phyloP scores from a whole-genome alignment of 202 grass and related monocot species.

The Carex arenaria region DNA sequence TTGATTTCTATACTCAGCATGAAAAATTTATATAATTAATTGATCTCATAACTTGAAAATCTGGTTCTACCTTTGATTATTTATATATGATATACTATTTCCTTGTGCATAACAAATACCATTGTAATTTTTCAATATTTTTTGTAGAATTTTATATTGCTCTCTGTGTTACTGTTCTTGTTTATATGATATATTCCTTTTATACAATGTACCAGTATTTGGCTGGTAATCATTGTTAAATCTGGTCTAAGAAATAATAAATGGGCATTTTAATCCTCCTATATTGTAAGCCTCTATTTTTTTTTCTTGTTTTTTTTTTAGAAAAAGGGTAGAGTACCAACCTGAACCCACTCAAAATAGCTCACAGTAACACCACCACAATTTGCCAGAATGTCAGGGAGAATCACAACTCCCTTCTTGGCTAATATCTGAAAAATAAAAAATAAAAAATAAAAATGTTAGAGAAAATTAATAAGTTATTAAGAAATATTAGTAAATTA shows the following conservation, averaged over 20 bases:
- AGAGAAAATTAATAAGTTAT: neutral
- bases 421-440: slow-evolving; percentile 62
- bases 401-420: slow-evolving; percentile 87
- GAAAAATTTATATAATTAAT: too few relatives aligned
- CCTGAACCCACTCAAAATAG: slow-evolving; percentile 99
- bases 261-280: neutral
- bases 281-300: neutral
- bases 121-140: neutral
- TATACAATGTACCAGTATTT: neutral
- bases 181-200: neutral
- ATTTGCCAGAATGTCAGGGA: slow-evolving; percentile 91
- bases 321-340: slow-evolving; percentile 17
- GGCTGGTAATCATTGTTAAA: neutral
- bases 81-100: neutral
- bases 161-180: neutral
- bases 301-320: neutral
- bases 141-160: neutral
- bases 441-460: neutral
- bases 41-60: too few relatives aligned
- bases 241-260: neutral
- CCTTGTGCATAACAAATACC: neutral
- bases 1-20: too few relatives aligned
- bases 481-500: neutral
- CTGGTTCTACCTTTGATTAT: too few relatives aligned
- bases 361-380: slow-evolving; percentile 89